Base-by-base conservation (phyloP, 495 filamentous ascomycete genomes). In the Friedmanniomyces simplex region DNA sequence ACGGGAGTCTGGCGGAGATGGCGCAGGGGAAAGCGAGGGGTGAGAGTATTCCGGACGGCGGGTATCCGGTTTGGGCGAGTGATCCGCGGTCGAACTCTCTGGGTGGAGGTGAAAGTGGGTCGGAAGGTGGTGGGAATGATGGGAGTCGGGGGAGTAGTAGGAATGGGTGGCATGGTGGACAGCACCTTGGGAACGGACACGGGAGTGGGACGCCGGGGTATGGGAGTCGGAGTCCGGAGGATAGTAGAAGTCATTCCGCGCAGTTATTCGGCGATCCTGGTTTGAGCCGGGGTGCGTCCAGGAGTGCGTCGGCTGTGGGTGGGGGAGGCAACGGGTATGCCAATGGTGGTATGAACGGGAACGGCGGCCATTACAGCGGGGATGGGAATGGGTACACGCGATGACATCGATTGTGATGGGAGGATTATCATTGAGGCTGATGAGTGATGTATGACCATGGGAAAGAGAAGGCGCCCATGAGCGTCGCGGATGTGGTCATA, bases 1-100 rank as follows among this genome's bases (percentile, higher is more conserved):
- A 94, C 67, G 85, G 85, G 1, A 83, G 79, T 16, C 64, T 91
- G 25, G 82, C 84, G 13, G 74, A 79, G 28, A 87, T 82, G 58
- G 74, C 78, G 50, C 74, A 71, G 14, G 86, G 86, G n/a, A 75
- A 74, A 22, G 82, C 84, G 1, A 71, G 69, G 10, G 80, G 81
- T 28, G 78, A 82, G 57, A 72, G 80, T 21, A 75, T 78, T 50
- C 84, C 84, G 0, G 72, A 73, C 0, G 75, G 76, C 48, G 78
- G 77, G 1, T 68, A 82, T 32, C 80, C 82, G 14, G 66, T 78
- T n/a, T 83, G 80, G 80, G 47, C 57, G 37, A 60, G 61, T 52
- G 61, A 63, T 57, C 43, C 48, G 20, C 1, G 47, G 28, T n/a
- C n/a, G n/a, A n/a, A n/a, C n/a, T n/a, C n/a, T n/a, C n/a, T n/a